phyloP scores from a whole-genome alignment of 306 rosid species.

The Citrullus mucosospermus region DNA sequence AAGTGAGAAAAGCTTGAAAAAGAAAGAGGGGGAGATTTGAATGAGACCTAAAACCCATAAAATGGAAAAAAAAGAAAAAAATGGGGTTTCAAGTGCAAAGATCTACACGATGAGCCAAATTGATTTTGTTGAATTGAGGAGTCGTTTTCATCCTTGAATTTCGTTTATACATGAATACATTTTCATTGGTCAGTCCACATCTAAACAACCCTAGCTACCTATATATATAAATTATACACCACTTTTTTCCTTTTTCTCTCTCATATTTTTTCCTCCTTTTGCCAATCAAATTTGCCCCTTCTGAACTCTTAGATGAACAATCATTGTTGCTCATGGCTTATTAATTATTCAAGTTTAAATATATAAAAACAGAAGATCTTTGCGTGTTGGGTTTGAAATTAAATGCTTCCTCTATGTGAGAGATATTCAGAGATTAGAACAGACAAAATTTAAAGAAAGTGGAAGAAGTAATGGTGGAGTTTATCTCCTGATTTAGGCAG shows the following conservation, averaged over 20 bases:
- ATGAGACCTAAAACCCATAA: background rate
- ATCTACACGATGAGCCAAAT: constrained; percentile 2
- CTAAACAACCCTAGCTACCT: background rate
- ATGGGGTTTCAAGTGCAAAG: background rate
- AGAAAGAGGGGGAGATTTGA: background rate
- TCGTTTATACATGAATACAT: background rate
- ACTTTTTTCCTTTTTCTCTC: background rate
- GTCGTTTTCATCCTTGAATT: constrained; percentile 9
- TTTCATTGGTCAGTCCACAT: background rate
- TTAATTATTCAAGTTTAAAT: background rate
- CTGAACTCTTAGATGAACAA: constrained; percentile 6
- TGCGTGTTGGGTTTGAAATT: background rate
- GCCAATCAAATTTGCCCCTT: background rate
- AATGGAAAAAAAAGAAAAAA: background rate
- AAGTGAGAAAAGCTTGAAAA: background rate
- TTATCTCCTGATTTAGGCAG: background rate
- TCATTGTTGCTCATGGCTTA: background rate
- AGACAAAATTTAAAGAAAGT: background rate
- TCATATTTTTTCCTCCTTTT: background rate
- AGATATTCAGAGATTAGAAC: background rate
- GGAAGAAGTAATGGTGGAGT: constrained; percentile 1
- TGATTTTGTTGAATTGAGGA: background rate
- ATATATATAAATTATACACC: background rate
- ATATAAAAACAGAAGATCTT: background rate
- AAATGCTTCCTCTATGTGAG: background rate